Conservation (phyloP, 148 eudicot genomes). For the Pharnaceum exiguum region DNA sequence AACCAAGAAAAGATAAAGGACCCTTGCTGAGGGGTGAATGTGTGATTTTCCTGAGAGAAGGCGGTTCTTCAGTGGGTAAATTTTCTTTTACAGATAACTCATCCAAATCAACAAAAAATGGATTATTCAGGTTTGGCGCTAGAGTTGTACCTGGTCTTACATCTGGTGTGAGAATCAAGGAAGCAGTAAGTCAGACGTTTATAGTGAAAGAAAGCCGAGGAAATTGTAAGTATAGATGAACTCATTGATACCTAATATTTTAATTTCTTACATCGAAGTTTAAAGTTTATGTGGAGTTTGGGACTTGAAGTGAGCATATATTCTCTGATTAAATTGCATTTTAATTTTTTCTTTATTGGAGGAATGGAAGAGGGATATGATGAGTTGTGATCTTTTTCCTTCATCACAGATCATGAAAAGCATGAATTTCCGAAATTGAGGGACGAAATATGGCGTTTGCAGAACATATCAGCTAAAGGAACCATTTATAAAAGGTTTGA, state of each 20-base stretch:
- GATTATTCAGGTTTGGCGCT: conserved; percentile 50
- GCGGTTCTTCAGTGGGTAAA: conserved; percentile 33
- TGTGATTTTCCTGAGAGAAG: conserved; percentile 24
- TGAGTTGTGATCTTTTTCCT: too few relatives aligned
- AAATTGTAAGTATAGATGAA: too few relatives aligned
- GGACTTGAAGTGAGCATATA: too few relatives aligned
- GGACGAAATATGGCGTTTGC: not conserved
- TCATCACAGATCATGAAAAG: conserved; percentile 26
- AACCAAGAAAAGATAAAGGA: conserved; percentile 33
- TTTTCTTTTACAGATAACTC: conserved; percentile 44
- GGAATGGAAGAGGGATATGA: too few relatives aligned
- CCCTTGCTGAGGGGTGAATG: conserved; percentile 36
- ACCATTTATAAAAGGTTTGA: not conserved
- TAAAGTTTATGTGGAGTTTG: too few relatives aligned
- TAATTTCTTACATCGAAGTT: too few relatives aligned
- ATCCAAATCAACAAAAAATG: conserved; percentile 55
- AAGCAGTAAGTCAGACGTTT: conserved; percentile 42
- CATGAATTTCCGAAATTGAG: not conserved
- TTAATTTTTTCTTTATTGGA: too few relatives aligned
- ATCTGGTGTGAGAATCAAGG: conserved; percentile 39
- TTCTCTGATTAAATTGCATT: too few relatives aligned
- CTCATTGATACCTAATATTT: too few relatives aligned
- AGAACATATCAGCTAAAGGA: not conserved
- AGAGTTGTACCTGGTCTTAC: conserved; percentile 26
- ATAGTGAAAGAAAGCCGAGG: too few relatives aligned